phyloP scores from a whole-genome alignment of 2,329 filamentous ascomycete species.

The Incumbomyces lentus region DNA sequence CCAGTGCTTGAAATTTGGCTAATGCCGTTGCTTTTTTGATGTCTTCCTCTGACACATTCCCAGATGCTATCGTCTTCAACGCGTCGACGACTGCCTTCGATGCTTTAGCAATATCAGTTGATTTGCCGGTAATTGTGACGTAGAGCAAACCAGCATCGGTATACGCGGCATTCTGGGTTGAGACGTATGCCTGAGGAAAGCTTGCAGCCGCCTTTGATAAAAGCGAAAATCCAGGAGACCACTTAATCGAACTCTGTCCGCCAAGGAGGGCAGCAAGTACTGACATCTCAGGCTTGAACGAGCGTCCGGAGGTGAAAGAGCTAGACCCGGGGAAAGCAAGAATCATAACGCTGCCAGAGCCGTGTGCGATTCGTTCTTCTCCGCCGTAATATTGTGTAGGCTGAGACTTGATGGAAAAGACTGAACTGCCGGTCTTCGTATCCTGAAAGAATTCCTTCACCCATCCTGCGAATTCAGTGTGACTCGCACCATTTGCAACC shows the following conservation, averaged over 20 bases:
- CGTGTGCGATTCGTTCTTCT: constrained; percentile 77
- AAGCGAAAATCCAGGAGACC: constrained; percentile 84
- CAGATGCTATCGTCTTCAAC: constrained; percentile 69
- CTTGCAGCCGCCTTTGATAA: constrained; percentile 67
- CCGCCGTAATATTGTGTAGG: constrained; percentile 86
- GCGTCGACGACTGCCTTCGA: constrained; percentile 69
- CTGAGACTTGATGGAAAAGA: constrained; percentile 47
- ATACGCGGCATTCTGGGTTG: constrained; percentile 72
- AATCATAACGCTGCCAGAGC: constrained; percentile 68
- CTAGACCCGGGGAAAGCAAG: constrained; percentile 89
- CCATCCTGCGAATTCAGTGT: constrained; percentile 74
- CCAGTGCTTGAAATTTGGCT: constrained; percentile 86
- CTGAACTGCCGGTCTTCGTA: constrained; percentile 44
- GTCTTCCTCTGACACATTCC: constrained; percentile 69
- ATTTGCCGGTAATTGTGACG: constrained; percentile 68
- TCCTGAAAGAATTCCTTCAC: constrained; percentile 82
- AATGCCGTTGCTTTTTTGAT: constrained; percentile 83
- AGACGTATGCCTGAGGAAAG: constrained; percentile 55
- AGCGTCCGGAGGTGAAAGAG: constrained; percentile 53
- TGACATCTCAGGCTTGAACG: constrained; percentile 79
- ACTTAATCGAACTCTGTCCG: constrained; percentile 86
- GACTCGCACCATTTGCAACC: constrained; percentile 75
- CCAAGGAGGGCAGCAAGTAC: constrained; percentile 84
- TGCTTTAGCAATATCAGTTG: constrained; percentile 60
- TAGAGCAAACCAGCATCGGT: constrained; percentile 87